A percentile compares a stretch with the other conserved stretches of the same genome.
Conservation (phyloP, 2,329 filamentous ascomycete genomes). For the Cladorrhinum sp. region DNA sequence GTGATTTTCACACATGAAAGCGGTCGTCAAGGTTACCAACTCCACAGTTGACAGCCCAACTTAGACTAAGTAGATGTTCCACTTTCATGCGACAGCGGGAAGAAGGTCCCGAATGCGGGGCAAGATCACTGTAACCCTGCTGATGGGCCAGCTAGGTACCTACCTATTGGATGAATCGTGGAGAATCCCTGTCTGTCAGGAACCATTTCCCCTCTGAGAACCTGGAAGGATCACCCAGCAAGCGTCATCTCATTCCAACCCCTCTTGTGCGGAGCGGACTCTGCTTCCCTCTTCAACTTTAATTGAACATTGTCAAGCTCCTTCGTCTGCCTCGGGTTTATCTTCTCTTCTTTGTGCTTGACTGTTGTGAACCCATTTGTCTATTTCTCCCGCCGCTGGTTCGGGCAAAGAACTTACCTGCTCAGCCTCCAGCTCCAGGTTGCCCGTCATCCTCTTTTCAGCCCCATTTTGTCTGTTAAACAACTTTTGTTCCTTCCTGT, state of each 20-base stretch:
- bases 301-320: background rate
- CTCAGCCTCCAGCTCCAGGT: too few relatives aligned
- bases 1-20: too few relatives aligned
- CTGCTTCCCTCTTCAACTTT: background rate
- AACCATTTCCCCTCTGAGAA: constrained; percentile 7
- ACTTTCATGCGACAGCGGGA: background rate
- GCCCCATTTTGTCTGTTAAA: background rate
- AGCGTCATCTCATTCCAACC: background rate
- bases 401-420: too few relatives aligned
- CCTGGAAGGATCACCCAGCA: constrained; percentile 1
- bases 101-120: background rate
- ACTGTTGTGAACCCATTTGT: too few relatives aligned
- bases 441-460: background rate
- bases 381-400: too few relatives aligned
- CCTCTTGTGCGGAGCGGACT: background rate
- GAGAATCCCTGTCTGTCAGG: constrained; percentile 17
- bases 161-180: constrained; percentile 1
- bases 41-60: background rate
- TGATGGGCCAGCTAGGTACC: background rate
- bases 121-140: background rate
- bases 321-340: too few relatives aligned
- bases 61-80: too few relatives aligned
- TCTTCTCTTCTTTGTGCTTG: too few relatives aligned
- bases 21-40: background rate
- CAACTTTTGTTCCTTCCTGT: too few relatives aligned